Conservation (phyloP, 169 alveolate species). For the Plasmodium yoelii region DNA sequence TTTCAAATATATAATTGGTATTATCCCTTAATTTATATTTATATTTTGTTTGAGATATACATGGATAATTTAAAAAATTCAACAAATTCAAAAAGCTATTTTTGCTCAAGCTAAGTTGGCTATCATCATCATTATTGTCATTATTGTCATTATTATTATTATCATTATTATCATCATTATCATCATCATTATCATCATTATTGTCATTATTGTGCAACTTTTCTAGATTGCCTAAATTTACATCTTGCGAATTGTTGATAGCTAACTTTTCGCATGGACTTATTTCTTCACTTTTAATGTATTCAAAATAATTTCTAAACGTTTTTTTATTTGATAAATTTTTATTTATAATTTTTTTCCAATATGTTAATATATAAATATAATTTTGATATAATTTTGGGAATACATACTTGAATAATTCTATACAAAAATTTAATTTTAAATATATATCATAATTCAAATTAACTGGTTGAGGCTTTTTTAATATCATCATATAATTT, state of each 20-base stretch:
- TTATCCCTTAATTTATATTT: constrained; percentile 49
- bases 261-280: background rate
- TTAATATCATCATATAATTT: constrained; percentile 41
- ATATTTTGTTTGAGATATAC: constrained; percentile 59
- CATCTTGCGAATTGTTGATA: background rate
- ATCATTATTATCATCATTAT: no score
- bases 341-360: constrained; percentile 29
- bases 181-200: no score
- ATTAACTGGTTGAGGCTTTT: constrained; percentile 32
- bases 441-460: constrained; percentile 22
- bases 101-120: no score
- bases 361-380: constrained; percentile 56
- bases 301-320: constrained; percentile 50
- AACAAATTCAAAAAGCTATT: background rate
- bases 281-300: background rate
- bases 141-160: no score
- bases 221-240: no score
- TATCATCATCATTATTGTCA: no score
- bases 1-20: constrained; percentile 12
- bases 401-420: constrained; percentile 20
- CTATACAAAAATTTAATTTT: constrained; percentile 28
- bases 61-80: constrained; percentile 36
- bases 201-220: no score
- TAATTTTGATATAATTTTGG: constrained; percentile 25
- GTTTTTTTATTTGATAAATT: constrained; percentile 28